Percentiles rank a stretch among this genome's conserved stretches.
Conservation (phyloP, 495 filamentous ascomycete species). For the Paragyromitra xinjiangensis region DNA sequence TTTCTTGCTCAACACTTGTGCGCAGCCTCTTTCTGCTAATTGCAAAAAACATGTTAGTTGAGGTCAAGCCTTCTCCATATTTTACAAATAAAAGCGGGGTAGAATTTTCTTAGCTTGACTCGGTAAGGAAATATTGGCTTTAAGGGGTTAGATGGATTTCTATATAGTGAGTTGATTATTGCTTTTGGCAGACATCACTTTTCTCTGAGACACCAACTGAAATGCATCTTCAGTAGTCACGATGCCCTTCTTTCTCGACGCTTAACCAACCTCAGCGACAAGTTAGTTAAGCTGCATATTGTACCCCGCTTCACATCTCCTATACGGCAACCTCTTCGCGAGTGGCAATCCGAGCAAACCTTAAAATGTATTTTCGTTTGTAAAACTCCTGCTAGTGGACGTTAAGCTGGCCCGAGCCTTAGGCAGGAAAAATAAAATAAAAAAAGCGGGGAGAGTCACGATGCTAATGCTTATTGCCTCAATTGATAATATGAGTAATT, state of each 20-base stretch:
- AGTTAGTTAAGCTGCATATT: conserved; percentile 48
- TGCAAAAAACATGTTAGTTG: conserved; percentile 45
- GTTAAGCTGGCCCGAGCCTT: conserved; percentile 11
- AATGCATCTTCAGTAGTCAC: conserved; percentile 38
- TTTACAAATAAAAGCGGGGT: conserved; percentile 40
- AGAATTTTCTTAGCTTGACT: conserved; percentile 5
- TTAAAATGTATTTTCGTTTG: conserved; percentile 27
- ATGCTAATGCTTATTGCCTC: conserved; percentile 7
- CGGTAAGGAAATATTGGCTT: conserved; percentile 35
- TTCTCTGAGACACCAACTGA: conserved; percentile 42
- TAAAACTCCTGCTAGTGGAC: conserved; percentile 34
- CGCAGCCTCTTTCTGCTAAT: conserved; percentile 16
- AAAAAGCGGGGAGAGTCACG: conserved; percentile 21
- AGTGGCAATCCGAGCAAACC: conserved; percentile 21
- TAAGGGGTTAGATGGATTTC: conserved; percentile 29
- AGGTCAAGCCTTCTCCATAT: conserved; percentile 10
- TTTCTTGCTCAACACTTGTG: conserved; percentile 13
- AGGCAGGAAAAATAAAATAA: background rate
- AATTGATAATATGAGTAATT: conserved; percentile 14
- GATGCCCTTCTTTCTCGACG: conserved; percentile 38
- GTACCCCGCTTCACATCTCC: conserved; percentile 44
- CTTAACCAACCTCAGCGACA: conserved; percentile 39
- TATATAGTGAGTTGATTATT: conserved; percentile 24
- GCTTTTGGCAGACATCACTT: conserved; percentile 23
- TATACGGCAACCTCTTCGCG: conserved; percentile 42